Evolutionary conservation across 1,284 basidiomycete genomes (phyloP).

Genomic region (Melampsora larici-populina): DNA sequence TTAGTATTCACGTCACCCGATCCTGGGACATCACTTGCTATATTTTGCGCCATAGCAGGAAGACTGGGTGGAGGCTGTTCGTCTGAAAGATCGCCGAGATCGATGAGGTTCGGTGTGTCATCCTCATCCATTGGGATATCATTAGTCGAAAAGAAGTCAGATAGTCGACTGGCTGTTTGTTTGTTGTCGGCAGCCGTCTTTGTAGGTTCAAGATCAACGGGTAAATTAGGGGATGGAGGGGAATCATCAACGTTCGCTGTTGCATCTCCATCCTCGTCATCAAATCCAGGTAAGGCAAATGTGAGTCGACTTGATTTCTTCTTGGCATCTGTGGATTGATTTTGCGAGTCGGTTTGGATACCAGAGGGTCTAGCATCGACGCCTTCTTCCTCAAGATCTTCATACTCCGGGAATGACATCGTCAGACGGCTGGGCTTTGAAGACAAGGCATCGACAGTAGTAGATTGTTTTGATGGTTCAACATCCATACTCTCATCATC

Average conservation of each 20-base stretch:
- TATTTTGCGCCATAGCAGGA: background rate
- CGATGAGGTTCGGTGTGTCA: conserved; percentile 13
- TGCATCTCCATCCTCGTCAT: background rate
- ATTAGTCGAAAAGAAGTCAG: conserved; percentile 22
- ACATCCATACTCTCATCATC: background rate
- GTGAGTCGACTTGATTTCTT: conserved; percentile 5
- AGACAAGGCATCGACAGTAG: background rate
- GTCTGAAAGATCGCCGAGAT: background rate
- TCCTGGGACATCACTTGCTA: background rate
- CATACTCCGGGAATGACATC: conserved; percentile 3
- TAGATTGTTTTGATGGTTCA: background rate
- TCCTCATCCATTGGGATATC: conserved; percentile 2
- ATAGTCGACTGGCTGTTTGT: conserved; percentile 17
- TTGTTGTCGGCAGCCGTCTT: background rate
- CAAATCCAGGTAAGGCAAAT: conserved; percentile 3
- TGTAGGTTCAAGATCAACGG: background rate
- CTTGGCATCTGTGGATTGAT: background rate
- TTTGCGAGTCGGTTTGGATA: background rate
- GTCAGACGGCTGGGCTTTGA: conserved; percentile 35
- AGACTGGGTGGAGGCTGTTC: background rate
- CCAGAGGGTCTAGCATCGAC: background rate
- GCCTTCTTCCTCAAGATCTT: conserved; percentile 4
- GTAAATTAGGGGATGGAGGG: background rate
- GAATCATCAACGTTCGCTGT: background rate
- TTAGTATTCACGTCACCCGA: background rate